These are phyloP conservation scores for Penstemon eatonii DNA, from an alignment of 257 asterid genomes.

Conservation along the genomic window DNA sequence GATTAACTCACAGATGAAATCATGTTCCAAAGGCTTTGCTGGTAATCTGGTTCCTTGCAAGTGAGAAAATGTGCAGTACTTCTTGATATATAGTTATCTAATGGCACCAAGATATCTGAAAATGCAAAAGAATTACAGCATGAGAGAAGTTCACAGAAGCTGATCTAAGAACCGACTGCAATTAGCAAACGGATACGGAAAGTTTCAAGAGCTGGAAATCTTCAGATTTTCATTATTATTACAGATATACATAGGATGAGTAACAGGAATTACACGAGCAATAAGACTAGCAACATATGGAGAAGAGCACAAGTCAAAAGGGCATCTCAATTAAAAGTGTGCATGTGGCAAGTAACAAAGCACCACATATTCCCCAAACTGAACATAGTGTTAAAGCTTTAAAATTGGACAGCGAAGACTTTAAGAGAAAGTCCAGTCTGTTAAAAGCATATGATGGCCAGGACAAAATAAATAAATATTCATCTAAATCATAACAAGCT, in stretches of 20 bases:
- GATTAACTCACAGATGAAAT: slow-evolving; percentile 74
- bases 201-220: neutral
- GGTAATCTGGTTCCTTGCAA: slow-evolving; percentile 98
- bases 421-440: neutral
- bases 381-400: neutral
- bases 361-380: neutral
- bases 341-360: neutral
- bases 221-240: neutral
- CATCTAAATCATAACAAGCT: neutral
- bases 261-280: slow-evolving; percentile 11
- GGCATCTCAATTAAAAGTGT: slow-evolving; percentile 4
- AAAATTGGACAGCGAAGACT: neutral
- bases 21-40: slow-evolving; percentile 96
- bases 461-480: neutral
- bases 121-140: slow-evolving; percentile 18
- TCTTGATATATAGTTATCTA: slow-evolving; percentile 92
- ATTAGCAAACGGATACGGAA: neutral
- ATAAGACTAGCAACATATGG: neutral
- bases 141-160: slow-evolving; percentile 23
- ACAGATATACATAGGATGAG: neutral
- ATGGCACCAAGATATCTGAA: slow-evolving; percentile 90
- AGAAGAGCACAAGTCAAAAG: neutral
- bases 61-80: slow-evolving; percentile 81
- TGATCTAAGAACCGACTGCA: neutral
- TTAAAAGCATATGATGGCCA: neutral